Evolutionary conservation across 371 early-diverging fungal species (phyloP), one percentile per base, ranked within the genome.

Genomic region (Mucor saturninus): DNA sequence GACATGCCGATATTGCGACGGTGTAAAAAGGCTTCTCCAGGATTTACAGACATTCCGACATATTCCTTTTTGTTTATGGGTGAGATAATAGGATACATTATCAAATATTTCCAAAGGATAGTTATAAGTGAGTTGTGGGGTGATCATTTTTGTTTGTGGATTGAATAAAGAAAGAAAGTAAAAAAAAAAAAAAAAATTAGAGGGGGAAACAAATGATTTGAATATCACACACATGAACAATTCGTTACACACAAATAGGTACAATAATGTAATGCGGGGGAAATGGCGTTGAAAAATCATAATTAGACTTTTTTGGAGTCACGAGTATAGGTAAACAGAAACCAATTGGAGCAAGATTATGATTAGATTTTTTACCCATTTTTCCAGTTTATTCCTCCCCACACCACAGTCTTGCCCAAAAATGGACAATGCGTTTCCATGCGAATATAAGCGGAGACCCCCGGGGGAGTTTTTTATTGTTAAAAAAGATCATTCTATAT

Each of bases 41-140:
- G 56, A 50, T 30, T 46, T 54, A 48, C 68, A 64, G 2, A 68
- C 68, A 26, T 56, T 38, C 9, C 45, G 59, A 35, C 68, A 68
- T 7, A 56, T 28, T 1, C 64, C 54, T 39, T 49, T 56, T 56
- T 68, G 68, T 45, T 56, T 59, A 13, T 40, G 51, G 5, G 68
- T 64, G 11, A 68, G 58, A 55, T 68, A 60, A 3, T 35, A 37
- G 13, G 64, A 54, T 31, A 68, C 55, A 5, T 46, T 49, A 15
- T 68, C 60, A 9, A 59, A 48, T 5, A 68, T 49, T 42, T 68
- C 68, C 5, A 50, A 10, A 31, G 68, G 68, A 38, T 46, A 52
- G 11, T 50, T 28, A 30, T 56, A 50, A 32, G 10, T 10, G 5
- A 57, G 57, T 26, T 46, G 48, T 4, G 11, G 10, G 2, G 13